Evolutionary conservation across 208 protist species (phyloP), one percentile per base, ranked within the genome.

Genomic region (Wallacemonas collosoma): DNA sequence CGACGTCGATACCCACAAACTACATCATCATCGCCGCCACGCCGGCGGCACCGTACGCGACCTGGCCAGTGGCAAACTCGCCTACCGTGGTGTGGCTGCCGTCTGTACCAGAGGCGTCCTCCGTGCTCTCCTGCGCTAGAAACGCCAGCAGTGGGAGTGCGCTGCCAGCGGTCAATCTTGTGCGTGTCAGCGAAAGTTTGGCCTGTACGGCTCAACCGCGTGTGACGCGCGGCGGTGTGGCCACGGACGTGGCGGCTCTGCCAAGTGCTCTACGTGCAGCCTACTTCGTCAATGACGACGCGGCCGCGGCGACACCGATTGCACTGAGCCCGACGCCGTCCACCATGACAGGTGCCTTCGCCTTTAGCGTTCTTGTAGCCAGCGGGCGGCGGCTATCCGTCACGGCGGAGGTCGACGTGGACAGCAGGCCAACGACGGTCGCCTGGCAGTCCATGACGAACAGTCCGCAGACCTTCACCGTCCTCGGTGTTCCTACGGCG

Each of bases 51-150:
- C 86, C 83, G 39, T 90, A 86, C 48, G 68, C 58, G 38, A 76
- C 43, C 38, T 91, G 82, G 88, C 81, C 81, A 1, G 87, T 94
- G 51, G 11, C 9, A 45, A 83, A 91, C 77, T 91, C 87, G 0
- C 91, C 91, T 17, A 54, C 87, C 11, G 78, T 86, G 44, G 80
- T 91, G 41, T 83, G 85, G 47, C 83, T 95, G 54, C 76, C 87
- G 26, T 89, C 85, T 11, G 38, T 72, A 11, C 87, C 88, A 14
- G 75, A 69, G 40, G 43, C 71, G 3, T 47, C 62, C 15, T 90
- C 85, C 38, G 72, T 72, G 8, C 66, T 95, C 6, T 14, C 48
- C 14, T 95, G 91, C 81, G 44, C 40, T 2, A 39, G 43, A 15
- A 53, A n/a, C 65, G 43, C 50, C 69, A 17, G 43, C 61, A 44